Conservation (phyloP, 1,284 basidiomycete species). For the Ustanciosporium gigantosporum region DNA sequence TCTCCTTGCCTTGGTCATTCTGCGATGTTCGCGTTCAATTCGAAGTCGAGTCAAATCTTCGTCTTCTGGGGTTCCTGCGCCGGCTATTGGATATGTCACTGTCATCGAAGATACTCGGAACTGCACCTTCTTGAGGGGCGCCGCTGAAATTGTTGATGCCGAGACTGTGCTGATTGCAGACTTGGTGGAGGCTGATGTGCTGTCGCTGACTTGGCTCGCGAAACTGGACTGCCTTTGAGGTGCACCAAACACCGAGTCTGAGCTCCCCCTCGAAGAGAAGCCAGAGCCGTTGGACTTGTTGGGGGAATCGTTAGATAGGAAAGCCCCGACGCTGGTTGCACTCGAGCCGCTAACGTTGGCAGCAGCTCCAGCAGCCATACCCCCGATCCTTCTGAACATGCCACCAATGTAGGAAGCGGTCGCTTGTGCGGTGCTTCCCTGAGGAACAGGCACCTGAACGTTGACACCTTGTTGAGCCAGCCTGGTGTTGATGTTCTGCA, state of each 20-base stretch:
- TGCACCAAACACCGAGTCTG: background rate
- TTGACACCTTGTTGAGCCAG: constrained; percentile 58
- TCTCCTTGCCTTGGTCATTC: constrained; percentile 33
- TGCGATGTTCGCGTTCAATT: constrained; percentile 51
- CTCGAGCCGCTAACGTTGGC: constrained; percentile 27
- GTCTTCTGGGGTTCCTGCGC: constrained; percentile 45
- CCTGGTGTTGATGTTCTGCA: constrained; percentile 53
- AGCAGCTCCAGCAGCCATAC: constrained; percentile 40
- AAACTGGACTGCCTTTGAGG: background rate
- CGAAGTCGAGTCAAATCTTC: constrained; percentile 53
- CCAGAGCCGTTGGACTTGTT: constrained; percentile 3
- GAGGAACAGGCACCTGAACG: constrained; percentile 52
- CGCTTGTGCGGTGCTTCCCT: constrained; percentile 35
- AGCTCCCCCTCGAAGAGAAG: too few species aligned
- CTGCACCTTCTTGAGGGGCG: constrained; percentile 53
- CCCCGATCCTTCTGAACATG: constrained; percentile 48
- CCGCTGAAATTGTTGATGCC: constrained; percentile 33
- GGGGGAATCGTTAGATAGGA: constrained; percentile 10
- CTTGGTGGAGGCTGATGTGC: constrained; percentile 1
- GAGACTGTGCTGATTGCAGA: constrained; percentile 18
- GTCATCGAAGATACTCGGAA: constrained; percentile 53
- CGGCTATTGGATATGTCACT: constrained; percentile 57
- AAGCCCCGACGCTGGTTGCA: constrained; percentile 10
- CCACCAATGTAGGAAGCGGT: constrained; percentile 46
- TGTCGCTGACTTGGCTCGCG: constrained; percentile 3